Percentiles rank a stretch among this genome's conserved stretches.
These are phyloP conservation scores for Amylostereum areolatum DNA, from an alignment of 1,284 basidiomycete species.

Conservation along the genomic window DNA sequence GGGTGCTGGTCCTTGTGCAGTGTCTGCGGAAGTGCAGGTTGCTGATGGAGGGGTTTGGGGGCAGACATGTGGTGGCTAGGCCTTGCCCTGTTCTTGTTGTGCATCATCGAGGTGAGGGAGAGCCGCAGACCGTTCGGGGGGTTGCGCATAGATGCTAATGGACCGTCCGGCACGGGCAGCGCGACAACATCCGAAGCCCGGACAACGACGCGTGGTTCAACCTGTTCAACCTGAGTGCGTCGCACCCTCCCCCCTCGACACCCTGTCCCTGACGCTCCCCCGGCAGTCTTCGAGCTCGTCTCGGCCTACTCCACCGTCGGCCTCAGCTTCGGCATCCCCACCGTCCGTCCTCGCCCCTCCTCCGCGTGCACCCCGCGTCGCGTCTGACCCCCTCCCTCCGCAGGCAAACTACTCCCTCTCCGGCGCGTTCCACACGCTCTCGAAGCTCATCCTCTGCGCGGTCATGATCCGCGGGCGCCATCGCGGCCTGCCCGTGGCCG, in stretches of 20 bases:
- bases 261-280: slow-evolving; percentile 25
- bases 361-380: too few relatives aligned
- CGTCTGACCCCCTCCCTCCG: background rate
- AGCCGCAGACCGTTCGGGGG: background rate
- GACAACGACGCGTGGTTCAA: slow-evolving; percentile 57
- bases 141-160: background rate
- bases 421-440: slow-evolving; percentile 44
- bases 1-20: slow-evolving; percentile 16
- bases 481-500: slow-evolving; percentile 45
- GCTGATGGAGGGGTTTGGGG: background rate
- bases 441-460: slow-evolving; percentile 50
- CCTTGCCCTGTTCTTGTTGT: slow-evolving; percentile 73
- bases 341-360: slow-evolving; percentile 8
- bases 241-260: slow-evolving; percentile 11
- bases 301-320: slow-evolving; percentile 60
- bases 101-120: slow-evolving; percentile 70
- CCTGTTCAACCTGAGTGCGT: slow-evolving; percentile 39
- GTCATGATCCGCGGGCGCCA: slow-evolving; percentile 61
- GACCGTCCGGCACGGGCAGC: slow-evolving; percentile 11
- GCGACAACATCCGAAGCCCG: slow-evolving; percentile 45
- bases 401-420: slow-evolving; percentile 37
- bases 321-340: slow-evolving; percentile 46
- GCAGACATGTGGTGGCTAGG: slow-evolving; percentile 89
- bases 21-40: background rate
- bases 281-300: slow-evolving; percentile 44